Evolutionary conservation across 2,329 filamentous ascomycete species (phyloP).

Genomic region (Verticillium tricorpus): DNA sequence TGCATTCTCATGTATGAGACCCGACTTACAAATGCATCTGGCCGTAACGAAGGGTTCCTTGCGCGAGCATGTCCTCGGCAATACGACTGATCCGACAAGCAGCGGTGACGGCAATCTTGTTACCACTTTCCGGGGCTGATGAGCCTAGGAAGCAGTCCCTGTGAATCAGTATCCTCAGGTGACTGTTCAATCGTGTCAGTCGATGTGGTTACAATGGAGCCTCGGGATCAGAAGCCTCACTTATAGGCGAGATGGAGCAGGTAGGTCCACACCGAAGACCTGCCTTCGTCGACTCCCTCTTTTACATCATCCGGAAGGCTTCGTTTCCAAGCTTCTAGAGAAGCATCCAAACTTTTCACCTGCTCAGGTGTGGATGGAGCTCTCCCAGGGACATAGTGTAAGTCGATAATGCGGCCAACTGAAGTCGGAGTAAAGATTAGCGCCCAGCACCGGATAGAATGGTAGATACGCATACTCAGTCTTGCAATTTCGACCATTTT

Average conservation of each 20-base stretch:
- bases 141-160: constrained; percentile 25
- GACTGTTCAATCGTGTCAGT: constrained; percentile 13
- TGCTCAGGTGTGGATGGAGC: constrained; percentile 20
- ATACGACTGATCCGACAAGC: constrained; percentile 31
- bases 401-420: constrained; percentile 30
- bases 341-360: constrained; percentile 21
- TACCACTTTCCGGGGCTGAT: constrained; percentile 8
- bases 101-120: constrained; percentile 23
- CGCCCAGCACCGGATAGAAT: too few relatives aligned
- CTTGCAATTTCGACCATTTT: constrained; percentile 33
- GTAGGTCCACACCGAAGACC: constrained; percentile 28
- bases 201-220: background rate
- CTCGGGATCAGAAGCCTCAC: constrained; percentile 12
- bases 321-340: constrained; percentile 27
- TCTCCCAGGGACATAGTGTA: constrained; percentile 29
- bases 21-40: constrained; percentile 31
- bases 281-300: constrained; percentile 24
- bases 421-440: too few relatives aligned
- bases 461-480: constrained; percentile 18
- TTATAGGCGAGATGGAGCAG: constrained; percentile 33
- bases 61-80: constrained; percentile 31
- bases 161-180: constrained; percentile 30
- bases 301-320: constrained; percentile 26
- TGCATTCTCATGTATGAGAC: background rate
- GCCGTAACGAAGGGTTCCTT: constrained; percentile 26